Evolutionary conservation across 352 stramenopile species (phyloP).

Genomic region (Peronospora destructor): DNA sequence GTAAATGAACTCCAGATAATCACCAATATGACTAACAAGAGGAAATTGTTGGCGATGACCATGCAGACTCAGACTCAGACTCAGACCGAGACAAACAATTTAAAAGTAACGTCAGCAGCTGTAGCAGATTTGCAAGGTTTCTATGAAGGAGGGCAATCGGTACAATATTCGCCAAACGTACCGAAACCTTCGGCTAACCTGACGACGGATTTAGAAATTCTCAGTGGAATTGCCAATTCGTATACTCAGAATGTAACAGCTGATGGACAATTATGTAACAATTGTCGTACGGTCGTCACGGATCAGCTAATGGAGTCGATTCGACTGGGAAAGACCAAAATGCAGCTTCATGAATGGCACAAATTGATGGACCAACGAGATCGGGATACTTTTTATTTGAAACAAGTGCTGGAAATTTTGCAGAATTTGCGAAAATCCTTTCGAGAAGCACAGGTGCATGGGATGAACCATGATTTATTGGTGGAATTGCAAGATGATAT

Average conservation of each 20-base stretch:
- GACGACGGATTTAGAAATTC: conserved; percentile 67
- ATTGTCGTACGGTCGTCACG: conserved; percentile 54
- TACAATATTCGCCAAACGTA: conserved; percentile 45
- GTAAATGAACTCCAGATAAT: conserved; percentile 17
- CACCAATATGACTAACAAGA: conserved; percentile 39
- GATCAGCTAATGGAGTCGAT: conserved; percentile 78
- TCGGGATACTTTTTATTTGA: conserved; percentile 57
- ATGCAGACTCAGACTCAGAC: conserved; percentile 23
- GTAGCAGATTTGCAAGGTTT: conserved; percentile 46
- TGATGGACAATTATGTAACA: conserved; percentile 53
- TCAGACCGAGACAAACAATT: not conserved
- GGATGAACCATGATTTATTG: conserved; percentile 49
- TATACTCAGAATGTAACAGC: conserved; percentile 53
- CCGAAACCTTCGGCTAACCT: conserved; percentile 26
- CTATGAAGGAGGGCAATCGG: conserved; percentile 39
- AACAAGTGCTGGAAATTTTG: conserved; percentile 49
- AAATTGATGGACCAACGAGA: conserved; percentile 49
- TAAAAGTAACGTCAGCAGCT: conserved; percentile 3
- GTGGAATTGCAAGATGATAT: conserved; percentile 65
- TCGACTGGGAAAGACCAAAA: conserved; percentile 55
- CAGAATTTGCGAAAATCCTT: conserved; percentile 42
- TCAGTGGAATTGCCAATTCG: conserved; percentile 77
- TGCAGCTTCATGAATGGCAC: conserved; percentile 57
- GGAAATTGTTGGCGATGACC: conserved; percentile 33
- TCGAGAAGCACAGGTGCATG: conserved; percentile 42